A percentile compares a stretch with the other conserved stretches of the same genome.
These are phyloP conservation scores for Lasiodiplodia hormozganensis DNA, from an alignment of 2,329 filamentous ascomycete species.

Conservation along the genomic window DNA sequence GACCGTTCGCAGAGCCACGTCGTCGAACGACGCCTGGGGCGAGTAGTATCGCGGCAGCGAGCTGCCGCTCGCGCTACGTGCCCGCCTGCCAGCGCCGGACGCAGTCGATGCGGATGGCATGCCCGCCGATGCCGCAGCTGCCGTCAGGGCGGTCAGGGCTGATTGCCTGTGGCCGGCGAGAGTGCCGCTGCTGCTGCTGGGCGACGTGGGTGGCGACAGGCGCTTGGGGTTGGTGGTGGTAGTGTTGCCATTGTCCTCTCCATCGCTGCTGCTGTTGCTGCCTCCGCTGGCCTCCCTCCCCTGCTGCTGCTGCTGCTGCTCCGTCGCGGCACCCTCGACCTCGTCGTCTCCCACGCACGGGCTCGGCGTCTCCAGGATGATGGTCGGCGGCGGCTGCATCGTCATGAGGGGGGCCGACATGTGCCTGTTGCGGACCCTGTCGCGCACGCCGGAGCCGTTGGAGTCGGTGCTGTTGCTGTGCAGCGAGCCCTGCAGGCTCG, in stretches of 20 bases:
- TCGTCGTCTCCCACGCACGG: slow-evolving; percentile 2
- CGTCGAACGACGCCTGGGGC: slow-evolving; percentile 11
- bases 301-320: neutral
- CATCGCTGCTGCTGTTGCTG: neutral
- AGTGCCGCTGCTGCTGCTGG: neutral
- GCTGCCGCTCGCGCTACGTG: slow-evolving; percentile 17
- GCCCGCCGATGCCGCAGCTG: neutral
- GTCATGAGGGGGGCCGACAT: neutral
- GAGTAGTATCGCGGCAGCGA: slow-evolving; percentile 20
- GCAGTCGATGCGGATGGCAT: neutral
- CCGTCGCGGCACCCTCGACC: neutral
- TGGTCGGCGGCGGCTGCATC: slow-evolving; percentile 21
- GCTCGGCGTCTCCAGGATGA: slow-evolving; percentile 21
- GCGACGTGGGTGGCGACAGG: neutral
- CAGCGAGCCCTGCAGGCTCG: slow-evolving; percentile 20
- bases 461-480: slow-evolving; percentile 10
- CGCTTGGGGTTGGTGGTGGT: neutral
- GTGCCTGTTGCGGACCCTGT: slow-evolving; percentile 3
- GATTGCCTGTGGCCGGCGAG: neutral
- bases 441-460: slow-evolving; percentile 3
- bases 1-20: slow-evolving; percentile 19
- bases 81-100: neutral
- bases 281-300: neutral
- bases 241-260: neutral
- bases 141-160: neutral